phyloP scores from a whole-genome alignment of 345 rosid species.

The Citrus medica region DNA sequence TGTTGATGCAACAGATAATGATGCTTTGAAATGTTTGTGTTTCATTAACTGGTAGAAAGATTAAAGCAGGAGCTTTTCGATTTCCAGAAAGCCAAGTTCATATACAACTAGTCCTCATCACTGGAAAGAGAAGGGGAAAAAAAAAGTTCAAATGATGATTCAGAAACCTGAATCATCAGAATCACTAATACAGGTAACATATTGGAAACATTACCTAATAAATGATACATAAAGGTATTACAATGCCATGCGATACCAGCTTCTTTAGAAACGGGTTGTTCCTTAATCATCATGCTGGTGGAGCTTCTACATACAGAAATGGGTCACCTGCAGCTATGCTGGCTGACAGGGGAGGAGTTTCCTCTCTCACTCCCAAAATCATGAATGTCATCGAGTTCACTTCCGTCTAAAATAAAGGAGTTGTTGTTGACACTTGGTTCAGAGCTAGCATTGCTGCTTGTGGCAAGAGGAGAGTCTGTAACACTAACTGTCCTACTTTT shows the following conservation, averaged over 20 bases:
- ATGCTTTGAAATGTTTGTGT: too few species aligned
- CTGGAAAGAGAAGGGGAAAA: neutral
- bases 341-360: conserved; percentile 40
- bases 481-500: conserved; percentile 55
- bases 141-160: neutral
- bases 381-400: conserved; percentile 46
- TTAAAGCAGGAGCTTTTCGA: neutral
- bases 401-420: conserved; percentile 46
- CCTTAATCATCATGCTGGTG: conserved; percentile 10
- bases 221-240: too few species aligned
- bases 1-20: neutral
- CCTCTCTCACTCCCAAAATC: conserved; percentile 51
- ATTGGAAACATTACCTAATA: neutral
- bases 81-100: conserved; percentile 5
- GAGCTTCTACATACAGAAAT: neutral
- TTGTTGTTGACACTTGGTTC: conserved; percentile 72
- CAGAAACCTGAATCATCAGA: neutral
- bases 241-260: neutral
- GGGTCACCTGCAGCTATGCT: conserved; percentile 31
- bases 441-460: conserved; percentile 72
- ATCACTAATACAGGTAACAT: neutral
- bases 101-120: neutral
- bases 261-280: conserved; percentile 18
- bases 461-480: conserved; percentile 71
- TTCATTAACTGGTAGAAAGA: neutral